phyloP scores from a whole-genome alignment of 1,284 basidiomycete species.

The Cutaneotrichosporon mucoides region DNA sequence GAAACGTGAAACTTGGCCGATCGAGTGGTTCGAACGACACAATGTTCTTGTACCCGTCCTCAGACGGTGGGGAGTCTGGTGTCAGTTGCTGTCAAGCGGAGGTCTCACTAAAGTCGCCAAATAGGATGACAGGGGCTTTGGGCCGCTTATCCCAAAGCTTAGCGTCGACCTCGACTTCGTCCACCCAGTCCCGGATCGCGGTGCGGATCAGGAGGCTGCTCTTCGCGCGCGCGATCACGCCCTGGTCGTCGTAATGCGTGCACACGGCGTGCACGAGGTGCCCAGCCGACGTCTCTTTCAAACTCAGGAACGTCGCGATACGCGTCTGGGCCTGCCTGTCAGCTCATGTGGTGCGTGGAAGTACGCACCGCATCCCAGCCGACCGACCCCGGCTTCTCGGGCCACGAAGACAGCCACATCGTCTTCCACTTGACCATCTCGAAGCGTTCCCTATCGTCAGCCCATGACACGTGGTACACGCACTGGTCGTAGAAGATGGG shows the following conservation, averaged over 20 bases:
- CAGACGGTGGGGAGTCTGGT: conserved; percentile 42
- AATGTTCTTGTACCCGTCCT: conserved; percentile 45
- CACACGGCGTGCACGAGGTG: conserved; percentile 40
- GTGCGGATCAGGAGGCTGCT: conserved; percentile 39
- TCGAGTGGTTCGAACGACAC: conserved; percentile 28
- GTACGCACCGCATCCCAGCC: conserved; percentile 48
- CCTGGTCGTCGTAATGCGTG: conserved; percentile 48
- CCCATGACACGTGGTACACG: conserved; percentile 10
- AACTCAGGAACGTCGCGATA: conserved; percentile 42
- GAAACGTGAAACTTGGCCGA: conserved; percentile 30
- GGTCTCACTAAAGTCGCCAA: conserved; percentile 46
- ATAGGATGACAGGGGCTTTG: conserved; percentile 31
- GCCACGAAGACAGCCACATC: conserved; percentile 42
- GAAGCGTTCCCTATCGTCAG: conserved; percentile 9
- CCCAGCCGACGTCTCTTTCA: conserved; percentile 17
- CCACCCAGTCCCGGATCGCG: conserved; percentile 31
- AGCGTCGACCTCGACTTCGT: conserved; percentile 16
- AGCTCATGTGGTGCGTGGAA: background rate
- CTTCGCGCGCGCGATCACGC: conserved; percentile 32
- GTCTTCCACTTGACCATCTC: conserved; percentile 28
- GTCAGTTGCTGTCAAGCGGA: background rate
- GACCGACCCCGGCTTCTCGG: conserved; percentile 35
- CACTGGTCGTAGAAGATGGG: conserved; percentile 62
- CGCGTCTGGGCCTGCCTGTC: conserved; percentile 32
- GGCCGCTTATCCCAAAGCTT: background rate